Evolutionary conservation across 768 basidiomycete genomes (phyloP).

Genomic region (Podaxis carcinomalis): DNA sequence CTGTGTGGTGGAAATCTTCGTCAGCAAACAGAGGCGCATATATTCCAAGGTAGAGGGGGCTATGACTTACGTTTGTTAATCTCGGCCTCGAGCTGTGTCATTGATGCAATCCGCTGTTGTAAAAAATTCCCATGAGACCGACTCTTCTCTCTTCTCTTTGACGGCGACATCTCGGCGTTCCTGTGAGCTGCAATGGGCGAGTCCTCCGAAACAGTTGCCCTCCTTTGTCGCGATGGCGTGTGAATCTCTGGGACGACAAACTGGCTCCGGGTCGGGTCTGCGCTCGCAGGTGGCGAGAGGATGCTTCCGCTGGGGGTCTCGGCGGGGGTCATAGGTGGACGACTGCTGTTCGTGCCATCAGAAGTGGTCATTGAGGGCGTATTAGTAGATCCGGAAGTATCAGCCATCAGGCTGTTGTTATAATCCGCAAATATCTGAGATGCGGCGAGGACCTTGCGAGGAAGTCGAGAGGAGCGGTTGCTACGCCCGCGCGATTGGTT

Average conservation of each 20-base stretch:
- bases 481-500: constrained; percentile 39
- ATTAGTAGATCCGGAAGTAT: constrained; percentile 23
- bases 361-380: constrained; percentile 25
- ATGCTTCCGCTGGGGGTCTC: constrained; percentile 6
- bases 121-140: constrained; percentile 55
- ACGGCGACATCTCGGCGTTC: constrained; percentile 47
- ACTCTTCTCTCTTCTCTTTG: constrained; percentile 66
- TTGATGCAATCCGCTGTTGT: constrained; percentile 60
- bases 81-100: constrained; percentile 62
- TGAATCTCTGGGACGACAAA: constrained; percentile 30
- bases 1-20: constrained; percentile 19
- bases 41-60: not conserved
- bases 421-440: constrained; percentile 66
- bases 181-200: constrained; percentile 45
- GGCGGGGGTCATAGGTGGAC: constrained; percentile 6
- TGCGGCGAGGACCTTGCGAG: constrained; percentile 58
- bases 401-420: constrained; percentile 28
- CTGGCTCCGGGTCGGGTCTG: constrained; percentile 17
- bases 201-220: constrained; percentile 66
- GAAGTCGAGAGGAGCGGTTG: constrained; percentile 48
- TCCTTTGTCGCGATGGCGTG: constrained; percentile 42
- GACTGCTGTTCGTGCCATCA: constrained; percentile 19
- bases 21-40: not conserved
- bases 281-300: constrained; percentile 9
- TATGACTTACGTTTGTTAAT: constrained; percentile 51